phyloP scores from a whole-genome alignment of 768 basidiomycete genomes.

The Boletus coccyginus region DNA sequence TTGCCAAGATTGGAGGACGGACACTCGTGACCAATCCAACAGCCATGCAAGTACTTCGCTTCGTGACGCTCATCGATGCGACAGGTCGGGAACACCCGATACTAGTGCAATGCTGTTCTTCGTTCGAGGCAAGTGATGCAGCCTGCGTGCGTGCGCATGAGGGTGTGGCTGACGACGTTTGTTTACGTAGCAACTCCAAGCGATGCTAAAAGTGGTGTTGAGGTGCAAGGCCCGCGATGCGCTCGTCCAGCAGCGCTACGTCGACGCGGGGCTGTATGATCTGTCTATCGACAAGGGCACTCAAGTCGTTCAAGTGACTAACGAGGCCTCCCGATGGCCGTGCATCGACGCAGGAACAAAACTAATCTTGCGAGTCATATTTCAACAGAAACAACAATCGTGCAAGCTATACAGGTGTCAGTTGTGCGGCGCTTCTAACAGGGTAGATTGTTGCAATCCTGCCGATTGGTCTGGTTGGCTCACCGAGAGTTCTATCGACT shows the following conservation, averaged over 20 bases:
- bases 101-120: slow-evolving; percentile 23
- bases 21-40: slow-evolving; percentile 14
- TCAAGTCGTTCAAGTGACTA: slow-evolving; percentile 20
- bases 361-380: slow-evolving; percentile 22
- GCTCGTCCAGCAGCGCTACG: slow-evolving; percentile 22
- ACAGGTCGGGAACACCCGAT: slow-evolving; percentile 28
- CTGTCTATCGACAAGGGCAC: slow-evolving; percentile 23
- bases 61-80: slow-evolving; percentile 24
- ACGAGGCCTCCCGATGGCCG: slow-evolving; percentile 23
- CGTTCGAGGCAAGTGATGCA: slow-evolving; percentile 19
- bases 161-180: not conserved
- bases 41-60: slow-evolving; percentile 19
- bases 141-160: not conserved
- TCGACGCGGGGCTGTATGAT: slow-evolving; percentile 25
- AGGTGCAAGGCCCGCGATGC: slow-evolving; percentile 16
- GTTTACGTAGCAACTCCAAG: slow-evolving; percentile 19
- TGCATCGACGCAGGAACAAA: slow-evolving; percentile 24
- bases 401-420: slow-evolving; percentile 14
- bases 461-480: slow-evolving; percentile 20
- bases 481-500: slow-evolving; percentile 22
- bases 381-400: slow-evolving; percentile 16
- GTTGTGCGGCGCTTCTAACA: slow-evolving; percentile 21
- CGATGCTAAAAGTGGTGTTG: slow-evolving; percentile 18
- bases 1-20: slow-evolving; percentile 8
- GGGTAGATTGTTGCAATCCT: slow-evolving; percentile 11